phyloP scores from a whole-genome alignment of 2,329 filamentous ascomycete species.

The Elsinoe necatrix region DNA sequence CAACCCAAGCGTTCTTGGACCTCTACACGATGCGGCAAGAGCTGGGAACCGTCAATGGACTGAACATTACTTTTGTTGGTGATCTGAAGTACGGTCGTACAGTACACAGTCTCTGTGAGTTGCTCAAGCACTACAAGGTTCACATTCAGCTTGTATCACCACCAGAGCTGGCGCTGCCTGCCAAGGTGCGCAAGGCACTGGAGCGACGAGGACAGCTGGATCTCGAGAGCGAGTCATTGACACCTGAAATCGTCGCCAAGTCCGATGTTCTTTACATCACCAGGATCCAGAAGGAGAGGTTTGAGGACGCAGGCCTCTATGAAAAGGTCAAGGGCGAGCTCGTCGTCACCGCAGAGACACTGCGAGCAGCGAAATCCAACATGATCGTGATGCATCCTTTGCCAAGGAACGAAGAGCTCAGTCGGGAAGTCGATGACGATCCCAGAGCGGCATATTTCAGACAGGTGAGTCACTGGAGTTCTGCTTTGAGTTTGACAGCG shows the following conservation, averaged over 20 bases:
- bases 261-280: conserved; percentile 97
- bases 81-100: conserved; percentile 89
- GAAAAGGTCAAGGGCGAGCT: conserved; percentile 83
- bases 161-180: conserved; percentile 65
- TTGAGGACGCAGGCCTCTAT: conserved; percentile 71
- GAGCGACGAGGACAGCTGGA: conserved; percentile 66
- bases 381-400: conserved; percentile 96
- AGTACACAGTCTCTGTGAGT: conserved; percentile 88
- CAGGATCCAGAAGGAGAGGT: conserved; percentile 91
- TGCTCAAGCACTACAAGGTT: conserved; percentile 93
- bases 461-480: conserved; percentile 62
- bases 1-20: conserved; percentile 93
- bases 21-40: conserved; percentile 98
- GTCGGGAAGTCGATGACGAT: conserved; percentile 95
- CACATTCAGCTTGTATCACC: conserved; percentile 87
- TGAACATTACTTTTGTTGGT: conserved; percentile 93
- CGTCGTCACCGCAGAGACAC: conserved; percentile 78
- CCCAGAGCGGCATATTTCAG: conserved; percentile 95
- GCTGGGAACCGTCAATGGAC: conserved; percentile 84
- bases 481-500: conserved; percentile 22
- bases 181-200: conserved; percentile 64
- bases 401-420: conserved; percentile 86
- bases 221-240: conserved; percentile 67
- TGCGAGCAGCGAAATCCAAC: conserved; percentile 83
- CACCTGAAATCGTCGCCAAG: conserved; percentile 72